Base-by-base conservation (phyloP, 1,139 yeast genomes). In the Geotrichum phurueaensis region DNA sequence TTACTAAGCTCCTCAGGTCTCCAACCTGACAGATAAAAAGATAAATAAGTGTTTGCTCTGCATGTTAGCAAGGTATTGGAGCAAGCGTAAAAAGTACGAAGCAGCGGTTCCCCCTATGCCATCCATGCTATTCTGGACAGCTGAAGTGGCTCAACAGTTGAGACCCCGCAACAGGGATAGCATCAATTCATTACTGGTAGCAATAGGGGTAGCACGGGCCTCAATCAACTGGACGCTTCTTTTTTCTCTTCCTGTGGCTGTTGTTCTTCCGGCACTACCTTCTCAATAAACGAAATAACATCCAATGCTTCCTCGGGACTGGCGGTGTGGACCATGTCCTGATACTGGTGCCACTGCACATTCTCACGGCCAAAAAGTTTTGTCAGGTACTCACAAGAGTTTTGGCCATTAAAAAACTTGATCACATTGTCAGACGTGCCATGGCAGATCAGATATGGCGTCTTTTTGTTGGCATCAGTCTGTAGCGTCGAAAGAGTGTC, bases 361-460 rank as follows among this genome's bases (percentile, higher is more conserved):
- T 84, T 76, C 15, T 75, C 75, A 70, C 82, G 82, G 0, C 88
- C 91, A 60, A 83, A 79, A 10, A 80, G 79, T 15, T 74, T 68
- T 39, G 65, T 66, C 58, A 78, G 66, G n/a, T 63, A 57, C 15
- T 69, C 69, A n/a, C 64, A 54, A 1, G 91, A 78, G 36, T 69
- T 63, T 55, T 75, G 71, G 3, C 88, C 96, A 63, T 72, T 77
- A 2, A 73, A 67, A 58, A 77, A 75, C 5, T 78, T 71, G 29
- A 94, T 81, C 4, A 92, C 77, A 0, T 87, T 87, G 70, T 94
- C 99, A 1, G 71, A 74, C 1, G 83, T 82, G 33, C 99, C 99
- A 71, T 94, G 98, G 10, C 95, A 96, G 67, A 89, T 89, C 76
- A 90, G 90, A 13, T 89, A 76, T 0, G 97, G 96, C 0, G 96